Base-by-base conservation (phyloP, 179 eudicot species). In the Patellifolia procumbens region DNA sequence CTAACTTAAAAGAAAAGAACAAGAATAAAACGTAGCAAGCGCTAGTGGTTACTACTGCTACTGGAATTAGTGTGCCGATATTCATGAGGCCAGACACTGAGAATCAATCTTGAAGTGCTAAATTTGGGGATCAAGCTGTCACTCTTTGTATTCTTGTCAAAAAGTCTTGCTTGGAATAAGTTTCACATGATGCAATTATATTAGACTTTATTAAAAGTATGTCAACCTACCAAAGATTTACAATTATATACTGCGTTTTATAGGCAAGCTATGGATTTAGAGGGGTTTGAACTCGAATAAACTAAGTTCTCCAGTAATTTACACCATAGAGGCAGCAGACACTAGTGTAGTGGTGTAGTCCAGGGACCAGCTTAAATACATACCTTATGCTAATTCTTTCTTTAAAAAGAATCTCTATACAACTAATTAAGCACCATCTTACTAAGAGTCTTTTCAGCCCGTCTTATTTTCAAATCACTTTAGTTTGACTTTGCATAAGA, bases 51-150 rank as follows among this genome's bases (percentile, higher is more conserved):
- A 39, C 8, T 39, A 39, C 43, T 39, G 43, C 8, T 39, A 32
- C 17, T 62, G 37, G 43, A 31, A 32, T 17, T 22, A 62, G 20
- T 32, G 20, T 63, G 46, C 46, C 26, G 5, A 15, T 12, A 63
- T 63, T 34, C 22, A 63, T 35, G 26, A 34, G 39, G 34, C 28
- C 63, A 63, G 63, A 58, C 63, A 63, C 6, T 34, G 39, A 4
- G 68, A 63, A 65, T 65, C 70, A 65, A 7, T 65, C 70, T 65
- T 65, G 31, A 46, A n/a, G 70, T 39, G 70, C 28, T 65, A 39
- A 65, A 65, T 35, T 62, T 34, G 17, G 45, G 26, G 46, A 16
- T 19, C 29, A 37, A 65, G 49, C 28, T 65, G 29, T 8, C 68
- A 37, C 22, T 31, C 12, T 62, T 35, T 34, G 24, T 35, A 64